Conservation (phyloP, 2,329 filamentous ascomycete genomes). For the Penicillium hesseltinei region DNA sequence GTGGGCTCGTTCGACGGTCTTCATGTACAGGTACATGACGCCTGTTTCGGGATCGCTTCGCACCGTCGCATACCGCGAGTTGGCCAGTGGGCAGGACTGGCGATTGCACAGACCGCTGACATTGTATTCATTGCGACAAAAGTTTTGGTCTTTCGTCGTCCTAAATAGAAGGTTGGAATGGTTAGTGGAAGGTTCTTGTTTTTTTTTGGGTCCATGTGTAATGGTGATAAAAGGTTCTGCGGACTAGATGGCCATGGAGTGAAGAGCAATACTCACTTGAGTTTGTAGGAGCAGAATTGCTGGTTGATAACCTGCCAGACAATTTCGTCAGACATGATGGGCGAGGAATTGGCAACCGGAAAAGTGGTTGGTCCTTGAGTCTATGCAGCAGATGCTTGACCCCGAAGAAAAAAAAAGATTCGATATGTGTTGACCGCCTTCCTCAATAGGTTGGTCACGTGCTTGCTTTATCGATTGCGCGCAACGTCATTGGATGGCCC, state of each 20-base stretch:
- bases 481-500: slow-evolving; percentile 1
- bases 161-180: slow-evolving; percentile 39
- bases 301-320: slow-evolving; percentile 97
- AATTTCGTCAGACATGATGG: slow-evolving; percentile 77
- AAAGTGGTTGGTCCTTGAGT: background rate
- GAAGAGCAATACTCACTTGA: slow-evolving; percentile 62
- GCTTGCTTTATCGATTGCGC: slow-evolving; percentile 34
- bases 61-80: slow-evolving; percentile 89
- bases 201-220: slow-evolving; percentile 8
- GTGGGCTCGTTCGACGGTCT: slow-evolving; percentile 84
- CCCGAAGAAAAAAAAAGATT: slow-evolving; percentile 9
- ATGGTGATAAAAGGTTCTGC: slow-evolving; percentile 4
- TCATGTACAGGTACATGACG: slow-evolving; percentile 92
- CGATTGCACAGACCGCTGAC: slow-evolving; percentile 79
- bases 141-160: slow-evolving; percentile 82
- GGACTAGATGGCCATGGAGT: background rate
- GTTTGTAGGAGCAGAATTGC: slow-evolving; percentile 91
- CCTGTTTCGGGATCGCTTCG: slow-evolving; percentile 77
- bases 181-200: slow-evolving; percentile 9
- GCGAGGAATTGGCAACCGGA: slow-evolving; percentile 14
- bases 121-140: slow-evolving; percentile 95
- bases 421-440: slow-evolving; percentile 4
- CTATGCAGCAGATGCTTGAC: slow-evolving; percentile 3
- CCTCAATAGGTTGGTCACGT: slow-evolving; percentile 26
- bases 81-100: slow-evolving; percentile 86